Base-by-base conservation (phyloP, 179 eudicot species). In the Nepenthes alata region DNA sequence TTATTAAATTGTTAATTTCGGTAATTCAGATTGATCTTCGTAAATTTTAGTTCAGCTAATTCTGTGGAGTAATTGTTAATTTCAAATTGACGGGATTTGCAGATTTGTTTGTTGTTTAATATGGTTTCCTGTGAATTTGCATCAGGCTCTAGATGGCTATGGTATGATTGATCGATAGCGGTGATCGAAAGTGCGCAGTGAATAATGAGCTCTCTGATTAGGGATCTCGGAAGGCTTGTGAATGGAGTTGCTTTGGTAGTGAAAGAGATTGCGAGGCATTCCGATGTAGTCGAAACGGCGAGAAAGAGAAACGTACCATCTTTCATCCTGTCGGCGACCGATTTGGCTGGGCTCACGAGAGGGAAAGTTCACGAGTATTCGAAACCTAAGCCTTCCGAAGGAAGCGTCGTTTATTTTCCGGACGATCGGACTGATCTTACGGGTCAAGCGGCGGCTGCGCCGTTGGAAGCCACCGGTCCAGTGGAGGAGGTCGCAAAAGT, bases 291-390 rank as follows among this genome's bases (percentile, higher is more conserved):
- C 50, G 75, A 63, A 49, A 55, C 37, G 36, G 37, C 53, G 7
- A 1, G 15, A 45, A 69, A 51, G 0, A 70, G 70, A 6, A 73
- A 73, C 13, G 60, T 85, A 3, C 75, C 72, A 47, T 67, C 87
- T 66, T 47, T 85, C 34, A 55, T 85, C 13, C 63, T 85, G 38
- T 72, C 86, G 45, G 78, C 64, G 38, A 73, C 99, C 7, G 80
- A 76, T 52, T 2, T 80, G 34, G 65, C 77, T 34, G 96, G 99
- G 2, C 85, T 90, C 71, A 94, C 99, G 9, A 80, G 76, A 64
- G 95, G 99, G 60, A 78, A 70, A 14, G 55, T 71, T 13, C 91
- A 51, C n/a, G 53, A 58, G 11, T 54, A 47, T 59, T 48, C 48
- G 57, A 10, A 36, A 11, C 14, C 52, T 61, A 2, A 50, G 66